Evolutionary conservation across 257 asterid species (phyloP), one percentile per base, ranked within the genome.

Genomic region (Coffea eugenioides): DNA sequence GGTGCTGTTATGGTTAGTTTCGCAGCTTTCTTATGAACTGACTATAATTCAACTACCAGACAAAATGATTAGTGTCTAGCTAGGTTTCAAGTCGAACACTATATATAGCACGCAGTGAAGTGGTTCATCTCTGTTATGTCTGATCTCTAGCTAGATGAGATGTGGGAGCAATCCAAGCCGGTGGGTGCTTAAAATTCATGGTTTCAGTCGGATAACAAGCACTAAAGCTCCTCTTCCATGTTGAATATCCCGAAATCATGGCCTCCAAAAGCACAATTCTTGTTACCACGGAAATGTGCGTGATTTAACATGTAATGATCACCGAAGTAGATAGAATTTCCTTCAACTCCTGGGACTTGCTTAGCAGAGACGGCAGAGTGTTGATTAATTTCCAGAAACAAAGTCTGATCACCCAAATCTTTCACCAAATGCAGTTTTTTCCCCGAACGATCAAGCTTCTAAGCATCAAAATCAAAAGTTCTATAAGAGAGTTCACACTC

Each of bases 241-340:
- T 70, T 70, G 74, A 70, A 70, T 43, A 43, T 43, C 52, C 74
- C 74, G 8, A 45, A 70, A 41, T 70, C 74, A 70, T 70, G 74
- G 16, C 43, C 70, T 27, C 43, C 70, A 31, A 23, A 65, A 27
- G 20, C 45, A 66, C 43, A 11, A 20, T 70, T 36, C 46, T 69
- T 69, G 51, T 3, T 31, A 20, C 15, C 6, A 13, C 34, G 27
- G 54, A 70, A 21, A 43, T 41, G 52, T 21, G 14, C 0, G 3
- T 9, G 31, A 8, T 45, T 41, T 10, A 70, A 43, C 15, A 36
- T 11, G 25, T 69, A 69, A 18, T 39, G 51, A 69, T 69, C 73
- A 39, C 49, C 11, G 15, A 69, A 69, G 73, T 69, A 20, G 20
- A 69, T 69, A 18, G 73, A 69, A 45, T 69, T 69, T 6, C 51